phyloP scores from a whole-genome alignment of 805 yeast genomes.

The Candida schatavii region DNA sequence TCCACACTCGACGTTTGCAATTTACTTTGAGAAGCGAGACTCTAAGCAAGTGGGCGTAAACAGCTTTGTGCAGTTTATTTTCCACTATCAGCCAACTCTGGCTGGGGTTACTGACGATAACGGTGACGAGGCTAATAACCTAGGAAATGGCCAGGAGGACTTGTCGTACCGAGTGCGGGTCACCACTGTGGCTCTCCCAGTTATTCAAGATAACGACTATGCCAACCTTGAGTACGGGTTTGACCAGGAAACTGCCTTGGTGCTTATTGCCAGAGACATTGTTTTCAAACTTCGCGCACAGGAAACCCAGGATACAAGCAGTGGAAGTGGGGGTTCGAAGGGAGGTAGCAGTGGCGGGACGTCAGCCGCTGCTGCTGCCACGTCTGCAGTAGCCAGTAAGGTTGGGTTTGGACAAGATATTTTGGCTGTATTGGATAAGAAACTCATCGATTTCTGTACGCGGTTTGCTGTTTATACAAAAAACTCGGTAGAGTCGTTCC shows the following conservation, averaged over 20 bases:
- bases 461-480: slow-evolving; percentile 42
- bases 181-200: slow-evolving; percentile 51
- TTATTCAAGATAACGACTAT: slow-evolving; percentile 38
- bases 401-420: slow-evolving; percentile 30
- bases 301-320: slow-evolving; percentile 10
- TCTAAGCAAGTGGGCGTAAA: slow-evolving; percentile 25
- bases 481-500: slow-evolving; percentile 47
- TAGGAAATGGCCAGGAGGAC: not conserved
- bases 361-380: slow-evolving; percentile 12
- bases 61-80: slow-evolving; percentile 49
- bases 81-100: slow-evolving; percentile 50
- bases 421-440: slow-evolving; percentile 39
- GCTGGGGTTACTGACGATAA: too few species aligned
- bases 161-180: slow-evolving; percentile 30
- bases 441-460: slow-evolving; percentile 32
- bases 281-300: slow-evolving; percentile 36
- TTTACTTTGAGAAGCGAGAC: slow-evolving; percentile 53
- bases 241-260: slow-evolving; percentile 71
- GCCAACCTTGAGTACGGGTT: slow-evolving; percentile 47
- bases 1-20: slow-evolving; percentile 57
- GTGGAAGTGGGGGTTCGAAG: slow-evolving; percentile 5
- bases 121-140: too few species aligned
- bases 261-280: slow-evolving; percentile 55
- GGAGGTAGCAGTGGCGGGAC: slow-evolving; percentile 13
- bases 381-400: slow-evolving; percentile 18